Conservation (phyloP, 1,284 basidiomycete species). For the Rhodotorula sp. region DNA sequence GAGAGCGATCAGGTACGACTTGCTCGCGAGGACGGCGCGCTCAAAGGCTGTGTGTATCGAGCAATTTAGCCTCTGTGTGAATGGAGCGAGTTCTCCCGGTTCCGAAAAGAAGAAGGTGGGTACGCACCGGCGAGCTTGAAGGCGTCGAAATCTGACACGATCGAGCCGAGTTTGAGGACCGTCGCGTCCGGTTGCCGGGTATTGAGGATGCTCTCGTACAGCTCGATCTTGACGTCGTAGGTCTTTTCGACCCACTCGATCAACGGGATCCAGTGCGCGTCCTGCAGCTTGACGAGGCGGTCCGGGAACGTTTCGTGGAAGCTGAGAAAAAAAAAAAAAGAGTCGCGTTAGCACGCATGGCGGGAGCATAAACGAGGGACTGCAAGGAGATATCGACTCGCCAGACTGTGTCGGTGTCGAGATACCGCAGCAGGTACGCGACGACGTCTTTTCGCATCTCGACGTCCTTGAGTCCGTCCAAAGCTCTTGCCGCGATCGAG, state of each 20-base stretch:
- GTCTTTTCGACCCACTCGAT: conserved; percentile 70
- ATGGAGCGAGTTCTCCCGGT: no score
- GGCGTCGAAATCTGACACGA: conserved; percentile 64
- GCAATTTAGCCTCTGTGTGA: background rate
- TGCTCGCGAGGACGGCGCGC: conserved; percentile 81
- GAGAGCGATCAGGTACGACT: conserved; percentile 85
- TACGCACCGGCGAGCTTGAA: conserved; percentile 83
- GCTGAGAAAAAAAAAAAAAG: conserved; percentile 52
- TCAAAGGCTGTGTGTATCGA: conserved; percentile 69
- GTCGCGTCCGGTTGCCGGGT: conserved; percentile 68
- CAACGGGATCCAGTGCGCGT: conserved; percentile 86
- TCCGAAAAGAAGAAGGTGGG: background rate
- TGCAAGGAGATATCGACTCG: no score
- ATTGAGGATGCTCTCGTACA: conserved; percentile 68
- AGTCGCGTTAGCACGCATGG: background rate
- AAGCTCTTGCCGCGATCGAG: conserved; percentile 79
- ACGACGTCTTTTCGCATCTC: conserved; percentile 64
- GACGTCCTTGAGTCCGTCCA: conserved; percentile 71
- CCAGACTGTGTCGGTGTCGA: conserved; percentile 96
- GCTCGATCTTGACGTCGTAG: conserved; percentile 65
- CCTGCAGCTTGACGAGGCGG: conserved; percentile 73
- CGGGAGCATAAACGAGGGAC: no score
- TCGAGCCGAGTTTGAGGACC: conserved; percentile 59
- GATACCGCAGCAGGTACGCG: conserved; percentile 73
- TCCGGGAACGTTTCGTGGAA: conserved; percentile 78